Conservation (phyloP, 2,329 filamentous ascomycete species). For the Cercospora janseana region DNA sequence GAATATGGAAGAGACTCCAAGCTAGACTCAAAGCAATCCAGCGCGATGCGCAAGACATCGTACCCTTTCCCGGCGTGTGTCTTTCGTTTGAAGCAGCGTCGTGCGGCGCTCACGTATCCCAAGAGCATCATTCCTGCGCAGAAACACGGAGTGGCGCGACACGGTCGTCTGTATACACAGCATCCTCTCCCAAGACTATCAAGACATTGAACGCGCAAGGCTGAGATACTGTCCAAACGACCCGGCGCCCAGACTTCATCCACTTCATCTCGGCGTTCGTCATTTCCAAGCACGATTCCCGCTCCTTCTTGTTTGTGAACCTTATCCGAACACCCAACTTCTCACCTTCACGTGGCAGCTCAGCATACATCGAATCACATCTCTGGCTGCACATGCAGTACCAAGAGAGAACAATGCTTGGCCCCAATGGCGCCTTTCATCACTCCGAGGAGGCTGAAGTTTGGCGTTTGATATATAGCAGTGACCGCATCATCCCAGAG, state of each 20-base stretch:
- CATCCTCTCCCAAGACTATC: not conserved
- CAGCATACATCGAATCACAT: conserved; percentile 9
- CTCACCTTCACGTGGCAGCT: conserved; percentile 1
- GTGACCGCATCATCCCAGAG: not conserved
- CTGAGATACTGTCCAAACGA: not conserved
- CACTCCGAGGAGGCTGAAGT: conserved; percentile 12
- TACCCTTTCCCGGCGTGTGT: not conserved
- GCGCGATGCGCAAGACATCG: not conserved
- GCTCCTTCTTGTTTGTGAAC: conserved; percentile 5
- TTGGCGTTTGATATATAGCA: conserved; percentile 4
- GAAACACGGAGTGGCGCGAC: not conserved
- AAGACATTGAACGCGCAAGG: conserved; percentile 5
- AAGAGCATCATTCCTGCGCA: no score
- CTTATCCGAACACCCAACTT: conserved; percentile 1
- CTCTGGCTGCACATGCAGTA: conserved; percentile 8
- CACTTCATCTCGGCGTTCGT: conserved; percentile 1
- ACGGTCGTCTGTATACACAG: not conserved
- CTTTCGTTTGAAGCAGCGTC: no score
- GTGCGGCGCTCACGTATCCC: no score
- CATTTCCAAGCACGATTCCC: not conserved
- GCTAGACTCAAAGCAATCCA: not conserved
- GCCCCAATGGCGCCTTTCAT: conserved; percentile 7
- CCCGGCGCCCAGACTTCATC: not conserved
- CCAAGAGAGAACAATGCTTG: conserved; percentile 16
- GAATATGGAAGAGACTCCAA: conserved; percentile 1